Evolutionary conservation across 495 filamentous ascomycete genomes (phyloP), one percentile per base, ranked within the genome.

Genomic region (Hyaloscypha hepaticicola): DNA sequence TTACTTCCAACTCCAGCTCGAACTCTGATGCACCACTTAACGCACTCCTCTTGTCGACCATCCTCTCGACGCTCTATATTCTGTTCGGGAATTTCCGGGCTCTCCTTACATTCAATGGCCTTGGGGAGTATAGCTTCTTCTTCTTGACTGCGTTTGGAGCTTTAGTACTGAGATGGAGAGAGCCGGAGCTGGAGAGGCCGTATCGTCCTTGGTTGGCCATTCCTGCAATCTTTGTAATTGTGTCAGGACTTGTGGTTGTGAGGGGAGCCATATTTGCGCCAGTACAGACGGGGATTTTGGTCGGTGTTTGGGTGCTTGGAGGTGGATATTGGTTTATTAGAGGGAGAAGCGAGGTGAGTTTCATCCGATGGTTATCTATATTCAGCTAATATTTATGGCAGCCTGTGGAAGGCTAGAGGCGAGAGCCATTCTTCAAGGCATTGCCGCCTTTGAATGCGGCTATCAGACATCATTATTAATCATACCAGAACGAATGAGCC

Each of bases 51-150:
- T 75, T 85, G 1, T 78, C 78, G 8, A 73, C 76, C 0, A 58
- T 78, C 21, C 76, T 85, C 11, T 77, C 82, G 1, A 69, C 78
- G 0, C 38, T 83, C 8, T 87, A 85, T 67, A 84, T 85, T 38
- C 71, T 84, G 21, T 69, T 85, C 3, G 84, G 83, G 2, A 85
- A 75, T 66, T 85, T 87, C 75, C 77, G 82, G 5, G 77, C 78
- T 1, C 74, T 87, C 2, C 68, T 87, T 8, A 85, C 82, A 3
- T 83, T 85, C 70, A 83, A 82, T 64, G 83, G 84, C 0, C 70
- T 86, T 3, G 81, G 77, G 12, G 84, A 85, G 68, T 85, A 82
- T 63, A 75, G 79, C 0, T 85, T 87, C 71, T 87, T 85, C 75
- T 83, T 84, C 66, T 71, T 87, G 6, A 83, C 82, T 2, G 81